Conservation (phyloP, 1,284 basidiomycete species). For the Sphaerobolus stellatus region DNA sequence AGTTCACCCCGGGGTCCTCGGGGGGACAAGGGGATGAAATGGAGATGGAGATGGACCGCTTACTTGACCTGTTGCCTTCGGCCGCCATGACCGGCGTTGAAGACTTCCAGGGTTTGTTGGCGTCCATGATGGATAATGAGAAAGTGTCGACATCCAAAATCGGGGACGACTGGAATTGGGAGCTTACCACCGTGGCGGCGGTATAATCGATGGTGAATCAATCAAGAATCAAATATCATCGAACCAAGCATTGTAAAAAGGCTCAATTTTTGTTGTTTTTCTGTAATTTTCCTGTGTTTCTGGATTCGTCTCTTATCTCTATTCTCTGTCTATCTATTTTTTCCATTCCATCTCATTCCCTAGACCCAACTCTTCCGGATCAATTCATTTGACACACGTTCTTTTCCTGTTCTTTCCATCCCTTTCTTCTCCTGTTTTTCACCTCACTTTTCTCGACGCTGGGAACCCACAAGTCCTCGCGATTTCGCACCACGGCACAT, state of each 20-base stretch:
- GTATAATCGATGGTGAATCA: not conserved
- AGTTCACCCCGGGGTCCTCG: slow-evolving; percentile 11
- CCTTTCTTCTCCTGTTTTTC: not conserved
- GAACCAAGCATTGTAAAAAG: no score
- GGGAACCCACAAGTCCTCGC: not conserved
- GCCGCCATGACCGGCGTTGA: not conserved
- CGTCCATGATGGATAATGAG: slow-evolving; percentile 6
- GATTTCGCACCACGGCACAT: not conserved
- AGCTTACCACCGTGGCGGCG: not conserved
- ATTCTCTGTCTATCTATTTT: slow-evolving; percentile 2
- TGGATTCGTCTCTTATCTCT: not conserved
- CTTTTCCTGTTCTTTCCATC: not conserved
- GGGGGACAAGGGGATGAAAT: slow-evolving; percentile 4
- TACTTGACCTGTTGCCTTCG: slow-evolving; percentile 13
- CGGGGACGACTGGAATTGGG: slow-evolving; percentile 8
- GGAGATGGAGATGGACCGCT: slow-evolving; percentile 16
- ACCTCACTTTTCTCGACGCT: not conserved
- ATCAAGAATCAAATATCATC: not conserved
- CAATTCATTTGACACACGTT: not conserved
- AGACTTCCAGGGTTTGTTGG: slow-evolving; percentile 10
- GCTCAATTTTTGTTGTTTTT: not conserved
- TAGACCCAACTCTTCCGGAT: not conserved
- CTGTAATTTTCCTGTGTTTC: not conserved
- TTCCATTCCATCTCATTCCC: not conserved
- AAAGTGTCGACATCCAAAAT: not conserved